Evolutionary conservation across 2,329 filamentous ascomycete species (phyloP), one percentile per base, ranked within the genome.

Genomic region (Aureobasidium sp.): DNA sequence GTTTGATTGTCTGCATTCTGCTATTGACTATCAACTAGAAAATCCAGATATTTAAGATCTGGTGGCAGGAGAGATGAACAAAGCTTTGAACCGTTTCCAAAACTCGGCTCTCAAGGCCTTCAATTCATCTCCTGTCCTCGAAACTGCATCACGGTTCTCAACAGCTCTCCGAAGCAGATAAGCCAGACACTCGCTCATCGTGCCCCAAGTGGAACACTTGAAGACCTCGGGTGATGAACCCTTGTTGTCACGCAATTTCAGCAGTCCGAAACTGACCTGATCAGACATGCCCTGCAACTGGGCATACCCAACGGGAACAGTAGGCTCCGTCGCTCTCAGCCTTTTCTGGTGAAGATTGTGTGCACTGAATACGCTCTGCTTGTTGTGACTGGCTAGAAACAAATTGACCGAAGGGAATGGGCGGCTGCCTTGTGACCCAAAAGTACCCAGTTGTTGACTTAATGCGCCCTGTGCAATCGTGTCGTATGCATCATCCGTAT

Each of bases 331-430:
- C 3, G 29, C 29, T 45, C 25, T 11, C 10, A 30, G 13, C 7
- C 25, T 27, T 4, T 16, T 32, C 15, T 48, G 45, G 45, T 30
- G 42, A n/a, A 45, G 13, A 15, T 16, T 25, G 13, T 48, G 45
- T 7, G 45, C 25, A 16, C 10, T 9, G 45, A 48, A 15, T 7
- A 45, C 42, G 5, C 42, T 45, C 10, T 9, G 27, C 7, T 30
- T 63, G 47, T 70, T 70, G 60, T 70, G 68, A 21, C 67, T 66
- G 0, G 79, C 68, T 29, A 69, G 63, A 57, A 70, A 67, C 16
- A 68, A 63, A 36, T 63, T 55, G 52, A 69, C 63, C 32, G 61
- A 61, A 0, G 68, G 68, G 54, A 69, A 67, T 32, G 62, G 48
- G 3, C 21, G 30, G 9, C 15, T 29, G 13, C 27, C 13, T 4